These are phyloP conservation scores for Pleurotus ostreatus DNA, from an alignment of 768 basidiomycete genomes.

Conservation along the genomic window DNA sequence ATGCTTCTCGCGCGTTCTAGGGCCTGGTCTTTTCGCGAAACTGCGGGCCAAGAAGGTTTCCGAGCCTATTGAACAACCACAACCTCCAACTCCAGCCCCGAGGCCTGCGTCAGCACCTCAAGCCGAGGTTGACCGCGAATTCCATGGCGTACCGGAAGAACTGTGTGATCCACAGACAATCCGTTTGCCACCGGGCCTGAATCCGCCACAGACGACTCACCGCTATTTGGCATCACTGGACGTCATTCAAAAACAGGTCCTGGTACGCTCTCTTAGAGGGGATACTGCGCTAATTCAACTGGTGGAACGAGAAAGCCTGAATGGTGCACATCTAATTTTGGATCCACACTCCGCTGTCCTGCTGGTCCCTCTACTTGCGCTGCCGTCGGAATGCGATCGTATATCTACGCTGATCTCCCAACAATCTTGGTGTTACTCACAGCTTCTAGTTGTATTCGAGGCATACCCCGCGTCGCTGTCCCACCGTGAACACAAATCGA, in stretches of 20 bases:
- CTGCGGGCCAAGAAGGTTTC: constrained; percentile 35
- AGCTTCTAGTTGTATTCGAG: constrained; percentile 61
- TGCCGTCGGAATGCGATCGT: constrained; percentile 46
- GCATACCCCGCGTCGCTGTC: constrained; percentile 51
- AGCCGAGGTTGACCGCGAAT: not conserved
- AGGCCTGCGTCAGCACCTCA: too few relatives aligned
- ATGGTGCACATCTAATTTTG: constrained; percentile 61
- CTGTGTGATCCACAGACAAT: constrained; percentile 44
- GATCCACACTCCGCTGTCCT: constrained; percentile 59
- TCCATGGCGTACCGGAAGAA: constrained; percentile 31
- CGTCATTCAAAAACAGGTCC: constrained; percentile 61
- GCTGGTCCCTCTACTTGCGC: constrained; percentile 39
- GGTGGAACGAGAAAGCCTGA: constrained; percentile 59
- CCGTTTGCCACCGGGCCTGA: constrained; percentile 29
- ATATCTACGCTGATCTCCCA: constrained; percentile 40
- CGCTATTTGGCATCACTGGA: constrained; percentile 68
- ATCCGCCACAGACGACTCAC: constrained; percentile 36
- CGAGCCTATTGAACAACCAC: constrained; percentile 4
- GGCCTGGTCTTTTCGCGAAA: constrained; percentile 26
- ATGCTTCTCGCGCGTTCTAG: constrained; percentile 9
- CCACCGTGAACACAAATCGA: constrained; percentile 17
- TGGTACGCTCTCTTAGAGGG: constrained; percentile 49
- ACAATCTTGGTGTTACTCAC: constrained; percentile 61
- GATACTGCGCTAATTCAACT: constrained; percentile 46
- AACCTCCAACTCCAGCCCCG: not conserved